Base-by-base conservation (phyloP, 2,329 filamentous ascomycete species). In the Clonostachys rosea region DNA sequence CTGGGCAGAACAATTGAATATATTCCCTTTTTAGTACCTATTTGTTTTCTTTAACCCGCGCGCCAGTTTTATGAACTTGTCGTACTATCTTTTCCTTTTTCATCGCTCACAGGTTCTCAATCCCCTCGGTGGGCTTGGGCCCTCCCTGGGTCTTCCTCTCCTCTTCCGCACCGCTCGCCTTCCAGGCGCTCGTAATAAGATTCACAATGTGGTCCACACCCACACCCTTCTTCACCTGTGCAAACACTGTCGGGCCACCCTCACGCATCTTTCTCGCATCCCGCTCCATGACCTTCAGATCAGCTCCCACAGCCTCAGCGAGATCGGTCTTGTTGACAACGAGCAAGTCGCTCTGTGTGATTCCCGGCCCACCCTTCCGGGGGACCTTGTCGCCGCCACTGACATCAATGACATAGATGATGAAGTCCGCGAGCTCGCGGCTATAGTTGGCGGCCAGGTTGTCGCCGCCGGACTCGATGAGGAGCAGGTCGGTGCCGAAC, bases 381-480 rank as follows among this genome's bases (percentile, higher is more conserved):
- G 94, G 94, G 44, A 99, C 86, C 79, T 99, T 99, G 68, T 99
- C 94, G 12, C 94, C 94, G 18, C 94, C 94, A 47, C 85, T 88
- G 16, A 99, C 94, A 68, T 99, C 94, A 58, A 99, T 97, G 33
- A 99, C 94, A 66, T 99, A 99, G 69, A 99, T 86, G 68, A 99
- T 99, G 66, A 88, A 99, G 67, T 99, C 94, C 2, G 94, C 94
- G 54, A 99, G 75, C 70, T 99, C 94, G 49, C 94, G 80, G 47
- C 83, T 89, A 77, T 99, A 99, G 74, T 99, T 99, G 5, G 94
- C 94, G 0, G 94, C 94, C 1, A 99, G 80, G 66, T 99, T 99
- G 66, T 99, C 94, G 49, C 94, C 94, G 41, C 94, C 94, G 16
- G 84, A 91, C 71, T 99, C 94, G 63, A 99, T 99, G 40, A 99